Percentiles rank a stretch among this genome's conserved stretches.
phyloP scores from a whole-genome alignment of 2,329 filamentous ascomycete genomes.

The Beauveria asiatica region DNA sequence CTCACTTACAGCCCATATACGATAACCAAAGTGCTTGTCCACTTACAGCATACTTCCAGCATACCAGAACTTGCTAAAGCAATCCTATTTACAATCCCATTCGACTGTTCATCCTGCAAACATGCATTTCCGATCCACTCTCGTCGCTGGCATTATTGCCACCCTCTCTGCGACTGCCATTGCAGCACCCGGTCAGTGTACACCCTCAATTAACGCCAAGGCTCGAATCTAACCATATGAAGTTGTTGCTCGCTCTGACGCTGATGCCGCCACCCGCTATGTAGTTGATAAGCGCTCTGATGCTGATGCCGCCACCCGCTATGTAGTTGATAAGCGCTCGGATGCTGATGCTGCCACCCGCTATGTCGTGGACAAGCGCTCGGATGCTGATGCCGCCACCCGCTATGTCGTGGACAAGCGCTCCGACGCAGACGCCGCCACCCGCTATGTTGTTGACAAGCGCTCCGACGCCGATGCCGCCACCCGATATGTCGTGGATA shows the following conservation, averaged over 20 bases:
- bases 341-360: background rate
- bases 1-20: background rate
- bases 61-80: background rate
- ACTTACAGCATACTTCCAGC: background rate
- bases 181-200: background rate
- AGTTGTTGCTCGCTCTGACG: slow-evolving; percentile 5
- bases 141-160: background rate
- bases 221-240: background rate
- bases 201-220: background rate
- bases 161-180: background rate
- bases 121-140: background rate
- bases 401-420: background rate
- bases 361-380: background rate
- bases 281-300: background rate
- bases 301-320: background rate
- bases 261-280: background rate
- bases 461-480: background rate
- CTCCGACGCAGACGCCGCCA: background rate
- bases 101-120: background rate
- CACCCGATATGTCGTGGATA: background rate
- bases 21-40: background rate
- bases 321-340: background rate
- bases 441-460: background rate
- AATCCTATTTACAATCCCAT: background rate
- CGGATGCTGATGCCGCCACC: background rate